Evolutionary conservation across 352 stramenopile genomes (phyloP), one percentile per base, ranked within the genome.

Genomic region (Phytophthora cajani): DNA sequence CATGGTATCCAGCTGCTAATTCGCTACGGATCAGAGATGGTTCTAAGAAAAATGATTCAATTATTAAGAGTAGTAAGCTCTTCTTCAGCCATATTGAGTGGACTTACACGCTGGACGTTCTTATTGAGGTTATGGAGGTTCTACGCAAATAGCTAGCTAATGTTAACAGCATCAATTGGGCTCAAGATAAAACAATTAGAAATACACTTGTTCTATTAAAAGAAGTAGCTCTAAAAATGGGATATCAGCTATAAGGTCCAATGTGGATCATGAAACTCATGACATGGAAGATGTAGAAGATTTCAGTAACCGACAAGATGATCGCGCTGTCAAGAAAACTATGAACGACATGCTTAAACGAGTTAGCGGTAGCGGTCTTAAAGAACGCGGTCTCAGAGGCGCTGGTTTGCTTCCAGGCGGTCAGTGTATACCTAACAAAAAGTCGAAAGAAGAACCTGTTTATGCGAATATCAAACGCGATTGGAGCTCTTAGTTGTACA

Each of bases 321-420:
- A 42, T 47, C 9, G 32, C 9, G 30, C 17, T n/a, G 52, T 46
- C 6, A 46, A 23, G 30, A n/a, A 16, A 4, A 8, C 16, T 55
- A 55, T 55, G 49, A 55, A 55, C 17, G 44, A 27, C n/a, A 51
- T 51, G 44, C 44, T 51, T 25, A 51, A 51, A 16, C 14, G 17
- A 25, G 17, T 23, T 3, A 51, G n/a, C 1, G 44, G 44, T 12
- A 19, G 44, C n/a, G 44, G 44, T 8, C 17, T 27, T 11, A 36
- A 36, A 36, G 30, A 7, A 36, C 30, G 30, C 30, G 30, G 30
- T 36, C 30, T 36, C 0, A 51, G 17, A 33, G 19, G 49, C 49
- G n/a, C 49, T 6, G 23, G 23, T 38, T 10, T 17, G n/a, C 11
- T 32, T 14, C 10, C n/a, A 55, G 9, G 23, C 10, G 49, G 21